Evolutionary conservation across 768 basidiomycete genomes (phyloP), one percentile per base, ranked within the genome.

Genomic region (Leccinum sublutescens): DNA sequence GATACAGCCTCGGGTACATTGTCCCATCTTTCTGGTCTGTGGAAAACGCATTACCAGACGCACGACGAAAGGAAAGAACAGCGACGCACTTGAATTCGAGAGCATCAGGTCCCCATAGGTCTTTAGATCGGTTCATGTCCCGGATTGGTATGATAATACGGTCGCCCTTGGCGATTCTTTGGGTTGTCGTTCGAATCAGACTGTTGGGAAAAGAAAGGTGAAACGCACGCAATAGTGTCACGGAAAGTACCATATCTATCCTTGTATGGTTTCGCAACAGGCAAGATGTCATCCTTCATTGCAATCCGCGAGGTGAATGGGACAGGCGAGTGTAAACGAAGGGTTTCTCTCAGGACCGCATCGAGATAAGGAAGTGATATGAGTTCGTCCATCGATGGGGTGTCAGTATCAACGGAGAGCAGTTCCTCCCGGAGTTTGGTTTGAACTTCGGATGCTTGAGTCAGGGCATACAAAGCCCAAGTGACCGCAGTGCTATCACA

Each of bases 301-400:
- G 85, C 82, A 2, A 77, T 67, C 7, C 84, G 74, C 15, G 76
- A 58, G 0, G 59, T 79, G 15, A 58, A 61, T 1, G 79, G 72
- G 2, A 87, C 79, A 0, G 85, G 85, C 0, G 84, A 54, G 58
- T 87, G 76, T 2, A 86, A 43, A 0, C 87, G 80, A 57, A 89
- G 69, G 0, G 79, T 82, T 70, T 89, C 88, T 8, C 81, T 79
- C 3, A 87, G 76, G 9, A 87, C 80, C 17, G 76, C 76, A 62
- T 90, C 89, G 19, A 92, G 82, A 64, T 88, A 89, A 0, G 86
- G 80, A 3, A 93, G 76, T 4, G 79, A 75, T 55, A 82, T 80
- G 2, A 92, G 79, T 36, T 85, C 80, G 40, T 91, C 89, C 85
- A 90, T 88, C 3, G 80, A 79, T 3, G 88, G 88, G 0, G 73